phyloP scores from a whole-genome alignment of 1,139 yeast species.

The Candida tropicalis region DNA sequence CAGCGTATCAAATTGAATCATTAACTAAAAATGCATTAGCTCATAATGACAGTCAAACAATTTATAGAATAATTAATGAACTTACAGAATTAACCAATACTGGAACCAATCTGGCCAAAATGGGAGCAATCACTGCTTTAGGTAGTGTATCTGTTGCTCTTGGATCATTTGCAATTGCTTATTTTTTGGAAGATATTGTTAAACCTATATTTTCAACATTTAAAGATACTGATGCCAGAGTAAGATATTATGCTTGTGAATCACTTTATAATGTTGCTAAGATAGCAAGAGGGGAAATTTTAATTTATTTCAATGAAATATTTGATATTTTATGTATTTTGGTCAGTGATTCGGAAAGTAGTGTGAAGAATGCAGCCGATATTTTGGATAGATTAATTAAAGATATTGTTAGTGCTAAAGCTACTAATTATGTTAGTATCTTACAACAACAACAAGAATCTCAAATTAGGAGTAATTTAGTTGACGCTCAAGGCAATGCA shows the following conservation, averaged over 20 bases:
- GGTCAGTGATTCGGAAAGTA: slow-evolving; percentile 88
- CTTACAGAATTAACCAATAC: slow-evolving; percentile 45
- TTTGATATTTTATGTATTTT: slow-evolving; percentile 90
- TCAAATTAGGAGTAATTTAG: slow-evolving; percentile 46
- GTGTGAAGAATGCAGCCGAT: slow-evolving; percentile 96
- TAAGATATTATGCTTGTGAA: slow-evolving; percentile 96
- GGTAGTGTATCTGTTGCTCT: slow-evolving; percentile 54
- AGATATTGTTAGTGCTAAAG: slow-evolving; percentile 94
- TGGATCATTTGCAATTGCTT: slow-evolving; percentile 53
- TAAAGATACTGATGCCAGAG: slow-evolving; percentile 95
- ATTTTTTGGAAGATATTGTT: slow-evolving; percentile 79
- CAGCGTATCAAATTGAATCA: slow-evolving; percentile 88
- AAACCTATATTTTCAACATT: slow-evolving; percentile 95
- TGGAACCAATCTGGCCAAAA: slow-evolving; percentile 47
- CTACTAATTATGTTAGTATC: slow-evolving; percentile 86
- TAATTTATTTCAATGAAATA: slow-evolving; percentile 88
- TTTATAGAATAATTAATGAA: slow-evolving; percentile 52
- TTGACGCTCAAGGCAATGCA: slow-evolving; percentile 54
- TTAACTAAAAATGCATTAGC: slow-evolving; percentile 72
- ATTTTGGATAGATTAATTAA: slow-evolving; percentile 86
- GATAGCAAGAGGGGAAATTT: slow-evolving; percentile 93
- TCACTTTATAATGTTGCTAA: slow-evolving; percentile 94
- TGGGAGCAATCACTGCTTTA: slow-evolving; percentile 55
- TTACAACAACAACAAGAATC: slow-evolving; percentile 56
- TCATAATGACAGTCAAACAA: slow-evolving; percentile 67